Conservation (phyloP, 371 early-diverging fungal genomes). For the Coemansia sp. region DNA sequence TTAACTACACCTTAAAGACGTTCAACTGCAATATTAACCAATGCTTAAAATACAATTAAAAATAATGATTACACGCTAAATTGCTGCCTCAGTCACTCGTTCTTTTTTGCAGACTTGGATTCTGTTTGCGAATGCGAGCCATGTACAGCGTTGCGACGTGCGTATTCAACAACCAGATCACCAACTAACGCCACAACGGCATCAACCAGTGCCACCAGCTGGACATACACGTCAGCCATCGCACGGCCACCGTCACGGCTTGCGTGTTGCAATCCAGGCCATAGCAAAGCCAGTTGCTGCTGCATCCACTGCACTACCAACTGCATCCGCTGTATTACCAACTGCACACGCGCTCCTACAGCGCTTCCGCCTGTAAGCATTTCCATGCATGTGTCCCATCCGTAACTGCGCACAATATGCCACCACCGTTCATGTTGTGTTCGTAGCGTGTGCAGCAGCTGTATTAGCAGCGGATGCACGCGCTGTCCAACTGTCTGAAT, state of each 20-base stretch:
- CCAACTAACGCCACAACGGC: constrained; percentile 17
- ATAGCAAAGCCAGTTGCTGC: neutral
- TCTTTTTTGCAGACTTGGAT: neutral
- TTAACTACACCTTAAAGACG: no score
- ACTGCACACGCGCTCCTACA: neutral
- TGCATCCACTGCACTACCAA: neutral
- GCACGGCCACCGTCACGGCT: constrained; percentile 21
- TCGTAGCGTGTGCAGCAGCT: neutral
- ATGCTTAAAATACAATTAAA: neutral
- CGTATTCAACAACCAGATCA: constrained; percentile 23
- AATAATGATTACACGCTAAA: neutral
- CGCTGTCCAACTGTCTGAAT: neutral
- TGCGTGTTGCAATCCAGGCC: constrained; percentile 17
- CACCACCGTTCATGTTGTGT: neutral
- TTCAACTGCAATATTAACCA: no score
- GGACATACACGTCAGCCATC: constrained; percentile 26
- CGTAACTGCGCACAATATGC: neutral
- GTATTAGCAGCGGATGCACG: neutral
- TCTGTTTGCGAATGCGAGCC: neutral
- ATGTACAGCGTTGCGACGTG: constrained; percentile 24
- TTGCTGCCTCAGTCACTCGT: neutral
- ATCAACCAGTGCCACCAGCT: constrained; percentile 22
- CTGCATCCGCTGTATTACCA: neutral
- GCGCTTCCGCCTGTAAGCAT: neutral
- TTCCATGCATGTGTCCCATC: neutral